Evolutionary conservation across 2,329 filamentous ascomycete species (phyloP).

Genomic region (Onygenales sp.): DNA sequence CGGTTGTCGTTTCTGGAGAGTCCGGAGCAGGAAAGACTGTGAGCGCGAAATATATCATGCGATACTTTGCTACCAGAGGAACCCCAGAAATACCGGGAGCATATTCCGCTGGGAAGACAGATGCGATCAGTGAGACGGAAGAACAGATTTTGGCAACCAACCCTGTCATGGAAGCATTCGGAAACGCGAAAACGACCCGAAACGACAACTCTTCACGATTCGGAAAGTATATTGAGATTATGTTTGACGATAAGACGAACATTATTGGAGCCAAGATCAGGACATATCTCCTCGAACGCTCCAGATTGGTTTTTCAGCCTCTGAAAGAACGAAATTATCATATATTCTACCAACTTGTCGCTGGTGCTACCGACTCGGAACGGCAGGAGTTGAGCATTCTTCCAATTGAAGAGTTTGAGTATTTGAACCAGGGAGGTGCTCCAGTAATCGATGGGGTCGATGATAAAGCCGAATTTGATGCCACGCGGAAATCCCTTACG

Average conservation of each 20-base stretch:
- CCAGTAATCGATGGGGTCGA: conserved; percentile 90
- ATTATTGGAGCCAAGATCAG: conserved; percentile 97
- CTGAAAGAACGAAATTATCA: conserved; percentile 98
- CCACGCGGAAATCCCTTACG: conserved; percentile 73
- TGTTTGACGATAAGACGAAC: conserved; percentile 91
- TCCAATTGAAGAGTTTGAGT: conserved; percentile 84
- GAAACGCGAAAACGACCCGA: conserved; percentile 98
- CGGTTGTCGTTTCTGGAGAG: conserved; percentile 97
- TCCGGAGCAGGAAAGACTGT: conserved; percentile 98
- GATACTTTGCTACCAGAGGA: conserved; percentile 97
- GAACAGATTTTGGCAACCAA: conserved; percentile 98
- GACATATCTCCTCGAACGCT: conserved; percentile 90
- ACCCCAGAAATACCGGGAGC: conserved; percentile 77
- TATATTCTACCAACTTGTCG: conserved; percentile 95
- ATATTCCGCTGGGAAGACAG: conserved; percentile 61
- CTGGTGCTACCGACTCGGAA: conserved; percentile 78
- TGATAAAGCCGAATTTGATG: conserved; percentile 86
- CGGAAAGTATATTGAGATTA: conserved; percentile 99
- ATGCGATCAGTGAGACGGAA: conserved; percentile 94
- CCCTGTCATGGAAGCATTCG: conserved; percentile 99
- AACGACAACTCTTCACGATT: conserved; percentile 99
- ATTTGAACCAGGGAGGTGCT: conserved; percentile 88
- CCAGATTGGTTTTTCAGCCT: conserved; percentile 91
- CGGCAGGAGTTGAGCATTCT: conserved; percentile 69
- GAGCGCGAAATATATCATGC: conserved; percentile 99